Evolutionary conservation across 2,329 filamentous ascomycete species (phyloP).

Genomic region (Rhinocladiella mackenziei): DNA sequence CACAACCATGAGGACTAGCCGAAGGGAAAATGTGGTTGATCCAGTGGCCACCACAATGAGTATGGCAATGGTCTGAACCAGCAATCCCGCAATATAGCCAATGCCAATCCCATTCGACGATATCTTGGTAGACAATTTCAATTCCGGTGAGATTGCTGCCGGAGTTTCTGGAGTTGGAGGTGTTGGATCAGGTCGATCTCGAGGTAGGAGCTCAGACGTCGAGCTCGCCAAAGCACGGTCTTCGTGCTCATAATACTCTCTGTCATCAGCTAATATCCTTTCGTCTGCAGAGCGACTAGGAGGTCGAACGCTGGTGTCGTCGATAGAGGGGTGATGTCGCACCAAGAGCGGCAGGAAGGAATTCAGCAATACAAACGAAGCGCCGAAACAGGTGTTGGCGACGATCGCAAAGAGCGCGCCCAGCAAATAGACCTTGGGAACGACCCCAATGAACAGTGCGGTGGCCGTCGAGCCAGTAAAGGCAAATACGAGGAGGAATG

Average conservation of each 20-base stretch:
- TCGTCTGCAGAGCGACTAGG: conserved; percentile 10
- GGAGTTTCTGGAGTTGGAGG: conserved; percentile 13
- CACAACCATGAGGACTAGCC: conserved; percentile 79
- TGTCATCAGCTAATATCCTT: conserved; percentile 6
- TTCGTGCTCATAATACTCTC: conserved; percentile 14
- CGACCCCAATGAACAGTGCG: conserved; percentile 81
- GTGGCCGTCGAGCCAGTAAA: conserved; percentile 75
- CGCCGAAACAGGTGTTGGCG: conserved; percentile 89
- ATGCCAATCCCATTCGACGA: conserved; percentile 91
- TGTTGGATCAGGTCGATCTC: conserved; percentile 30
- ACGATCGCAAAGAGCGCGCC: conserved; percentile 81
- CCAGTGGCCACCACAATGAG: conserved; percentile 67
- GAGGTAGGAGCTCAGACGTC: conserved; percentile 29
- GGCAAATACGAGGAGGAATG: conserved; percentile 78
- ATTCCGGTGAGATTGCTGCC: conserved; percentile 56
- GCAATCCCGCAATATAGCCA: conserved; percentile 80
- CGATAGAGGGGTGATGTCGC: conserved; percentile 66
- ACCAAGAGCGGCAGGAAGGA: conserved; percentile 91
- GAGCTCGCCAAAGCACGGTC: conserved; percentile 17
- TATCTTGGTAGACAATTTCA: conserved; percentile 81
- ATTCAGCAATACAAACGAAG: conserved; percentile 91
- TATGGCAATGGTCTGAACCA: conserved; percentile 78
- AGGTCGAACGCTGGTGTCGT: neutral
- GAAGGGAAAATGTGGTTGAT: conserved; percentile 78
- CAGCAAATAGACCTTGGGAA: conserved; percentile 70